Evolutionary conservation across 441 rosid genomes (phyloP).

Genomic region (Pelargonium exstipulatum): DNA sequence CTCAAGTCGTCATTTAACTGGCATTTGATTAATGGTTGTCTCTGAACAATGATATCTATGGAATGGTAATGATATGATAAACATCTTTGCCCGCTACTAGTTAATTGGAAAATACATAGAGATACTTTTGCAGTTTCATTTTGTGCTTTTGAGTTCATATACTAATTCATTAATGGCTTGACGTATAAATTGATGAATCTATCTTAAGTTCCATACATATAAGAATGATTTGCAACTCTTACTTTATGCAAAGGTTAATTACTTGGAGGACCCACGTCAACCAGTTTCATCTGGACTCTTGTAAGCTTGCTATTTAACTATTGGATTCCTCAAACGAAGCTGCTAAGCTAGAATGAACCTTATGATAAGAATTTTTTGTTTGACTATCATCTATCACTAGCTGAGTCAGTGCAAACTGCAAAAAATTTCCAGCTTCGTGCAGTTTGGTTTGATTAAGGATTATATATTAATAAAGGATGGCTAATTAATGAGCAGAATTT

Average conservation of each 20-base stretch:
- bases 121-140: background rate
- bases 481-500: constrained; percentile 7
- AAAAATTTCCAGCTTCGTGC: constrained; percentile 6
- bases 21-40: background rate
- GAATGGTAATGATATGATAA: background rate
- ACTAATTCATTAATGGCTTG: background rate
- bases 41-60: constrained; percentile 14
- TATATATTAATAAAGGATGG: background rate
- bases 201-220: background rate
- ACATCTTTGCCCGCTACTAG: background rate
- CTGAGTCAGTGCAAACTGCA: background rate
- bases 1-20: background rate
- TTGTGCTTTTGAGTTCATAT: background rate
- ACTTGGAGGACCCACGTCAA: background rate
- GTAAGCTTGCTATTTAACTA: constrained; percentile 1
- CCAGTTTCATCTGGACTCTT: background rate
- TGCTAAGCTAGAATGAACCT: background rate
- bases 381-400: background rate
- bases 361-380: background rate
- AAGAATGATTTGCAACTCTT: background rate
- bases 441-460: constrained; percentile 8
- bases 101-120: background rate
- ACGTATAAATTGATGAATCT: background rate
- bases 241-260: background rate
- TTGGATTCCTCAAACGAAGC: background rate